These are phyloP conservation scores for Mucuna pruriens DNA, from an alignment of 306 rosid genomes.

Conservation along the genomic window DNA sequence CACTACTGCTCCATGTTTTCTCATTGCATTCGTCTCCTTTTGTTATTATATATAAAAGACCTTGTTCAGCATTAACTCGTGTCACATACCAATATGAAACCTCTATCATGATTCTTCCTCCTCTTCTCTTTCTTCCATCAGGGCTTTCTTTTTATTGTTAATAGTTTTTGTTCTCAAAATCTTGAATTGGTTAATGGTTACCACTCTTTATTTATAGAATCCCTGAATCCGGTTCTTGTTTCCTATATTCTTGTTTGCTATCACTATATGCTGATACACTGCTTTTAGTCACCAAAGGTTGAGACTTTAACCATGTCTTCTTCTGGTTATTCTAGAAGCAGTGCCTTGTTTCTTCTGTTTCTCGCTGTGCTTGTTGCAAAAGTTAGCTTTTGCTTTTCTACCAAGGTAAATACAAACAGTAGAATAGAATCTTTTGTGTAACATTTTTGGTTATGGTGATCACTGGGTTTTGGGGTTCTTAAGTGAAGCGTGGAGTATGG, in stretches of 20 bases:
- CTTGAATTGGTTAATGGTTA: background rate
- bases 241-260: background rate
- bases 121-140: background rate
- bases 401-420: slow-evolving; percentile 56
- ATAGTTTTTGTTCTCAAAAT: background rate
- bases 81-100: slow-evolving; percentile 8
- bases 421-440: background rate
- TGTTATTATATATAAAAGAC: slow-evolving; percentile 21
- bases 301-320: slow-evolving; percentile 49
- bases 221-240: slow-evolving; percentile 10
- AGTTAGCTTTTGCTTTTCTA: slow-evolving; percentile 51
- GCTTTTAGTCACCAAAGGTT: slow-evolving; percentile 20
- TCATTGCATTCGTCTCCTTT: slow-evolving; percentile 33
- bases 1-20: slow-evolving; percentile 3
- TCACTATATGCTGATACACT: slow-evolving; percentile 6
- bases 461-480: slow-evolving; percentile 24
- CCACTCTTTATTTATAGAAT: slow-evolving; percentile 19
- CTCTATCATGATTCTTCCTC: slow-evolving; percentile 33
- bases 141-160: background rate
- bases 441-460: background rate
- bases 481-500: slow-evolving; percentile 5
- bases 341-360: slow-evolving; percentile 41
- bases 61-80: background rate
- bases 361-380: slow-evolving; percentile 49
- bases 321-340: slow-evolving; percentile 35